Conservation (phyloP, 805 yeast genomes). For the Myxozyma sirexii region DNA sequence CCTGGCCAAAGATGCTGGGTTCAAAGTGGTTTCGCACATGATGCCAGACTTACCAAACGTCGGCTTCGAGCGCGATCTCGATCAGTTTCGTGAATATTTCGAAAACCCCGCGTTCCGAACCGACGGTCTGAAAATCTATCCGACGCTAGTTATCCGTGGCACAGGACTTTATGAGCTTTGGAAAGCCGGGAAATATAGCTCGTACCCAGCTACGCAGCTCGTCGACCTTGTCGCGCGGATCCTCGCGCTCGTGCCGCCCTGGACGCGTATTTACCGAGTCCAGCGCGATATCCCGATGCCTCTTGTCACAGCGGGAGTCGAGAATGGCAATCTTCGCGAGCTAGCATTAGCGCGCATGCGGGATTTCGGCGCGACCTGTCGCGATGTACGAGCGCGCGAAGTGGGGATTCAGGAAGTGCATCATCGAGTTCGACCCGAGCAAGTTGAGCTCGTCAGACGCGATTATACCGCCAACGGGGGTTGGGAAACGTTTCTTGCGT, state of each 20-base stretch:
- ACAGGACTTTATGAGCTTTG: slow-evolving; percentile 96
- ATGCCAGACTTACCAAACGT: slow-evolving; percentile 99
- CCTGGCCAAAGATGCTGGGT: slow-evolving; percentile 96
- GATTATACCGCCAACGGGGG: slow-evolving; percentile 98
- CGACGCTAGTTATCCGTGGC: slow-evolving; percentile 95
- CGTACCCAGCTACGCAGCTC: slow-evolving; percentile 91
- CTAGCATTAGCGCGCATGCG: slow-evolving; percentile 96
- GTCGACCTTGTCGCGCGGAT: slow-evolving; percentile 95
- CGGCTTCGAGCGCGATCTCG: slow-evolving; percentile 96
- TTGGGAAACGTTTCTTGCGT: slow-evolving; percentile 95
- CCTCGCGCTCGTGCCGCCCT: slow-evolving; percentile 94
- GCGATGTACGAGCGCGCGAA: slow-evolving; percentile 96
- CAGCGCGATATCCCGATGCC: slow-evolving; percentile 99
- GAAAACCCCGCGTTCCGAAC: slow-evolving; percentile 97
- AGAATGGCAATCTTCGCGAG: slow-evolving; percentile 94
- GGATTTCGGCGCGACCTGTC: slow-evolving; percentile 92
- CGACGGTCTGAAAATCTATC: slow-evolving; percentile 93
- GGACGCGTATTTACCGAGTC: slow-evolving; percentile 98
- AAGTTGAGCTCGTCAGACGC: slow-evolving; percentile 90
- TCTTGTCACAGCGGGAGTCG: slow-evolving; percentile 94
- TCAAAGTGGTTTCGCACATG: slow-evolving; percentile 97
- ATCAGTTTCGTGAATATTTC: slow-evolving; percentile 93
- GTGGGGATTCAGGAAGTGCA: slow-evolving; percentile 99
- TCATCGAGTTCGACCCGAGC: slow-evolving; percentile 94
- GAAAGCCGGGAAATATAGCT: slow-evolving; percentile 93